Conservation (phyloP, 805 yeast species). For the Kodamaea hsintzibuensis region DNA sequence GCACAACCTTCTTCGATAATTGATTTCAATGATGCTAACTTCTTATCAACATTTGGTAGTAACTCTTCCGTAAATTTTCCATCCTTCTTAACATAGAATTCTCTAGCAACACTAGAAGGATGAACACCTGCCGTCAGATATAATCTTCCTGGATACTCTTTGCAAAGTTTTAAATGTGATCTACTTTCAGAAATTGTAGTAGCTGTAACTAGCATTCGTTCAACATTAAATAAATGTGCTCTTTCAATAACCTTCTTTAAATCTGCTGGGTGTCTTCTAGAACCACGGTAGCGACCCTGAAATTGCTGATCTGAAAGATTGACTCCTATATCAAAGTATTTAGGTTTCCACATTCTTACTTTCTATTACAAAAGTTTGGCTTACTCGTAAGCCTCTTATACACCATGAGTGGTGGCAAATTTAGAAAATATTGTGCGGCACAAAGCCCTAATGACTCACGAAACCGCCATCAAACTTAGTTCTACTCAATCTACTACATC, state of each 20-base stretch:
- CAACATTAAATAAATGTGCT: conserved; percentile 66
- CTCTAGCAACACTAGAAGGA: conserved; percentile 75
- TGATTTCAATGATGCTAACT: conserved; percentile 49
- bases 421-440: background rate
- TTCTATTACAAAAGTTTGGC: background rate
- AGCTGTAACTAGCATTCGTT: conserved; percentile 78
- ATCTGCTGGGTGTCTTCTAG: conserved; percentile 64
- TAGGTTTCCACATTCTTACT: conserved; percentile 34
- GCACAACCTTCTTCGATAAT: conserved; percentile 49
- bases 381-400: no score
- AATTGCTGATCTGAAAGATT: conserved; percentile 91
- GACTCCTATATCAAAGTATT: conserved; percentile 53
- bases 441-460: background rate
- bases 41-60: conserved; percentile 32
- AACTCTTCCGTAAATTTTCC: conserved; percentile 33
- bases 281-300: conserved; percentile 73
- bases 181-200: conserved; percentile 68
- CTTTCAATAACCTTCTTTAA: conserved; percentile 61
- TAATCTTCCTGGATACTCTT: conserved; percentile 30
- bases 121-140: conserved; percentile 90
- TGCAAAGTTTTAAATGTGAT: conserved; percentile 61
- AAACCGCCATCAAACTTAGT: background rate
- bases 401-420: background rate
- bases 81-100: conserved; percentile 31
- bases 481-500: background rate